phyloP scores from a whole-genome alignment of 2,329 filamentous ascomycete species.

The Penicillium psychrosexuale region DNA sequence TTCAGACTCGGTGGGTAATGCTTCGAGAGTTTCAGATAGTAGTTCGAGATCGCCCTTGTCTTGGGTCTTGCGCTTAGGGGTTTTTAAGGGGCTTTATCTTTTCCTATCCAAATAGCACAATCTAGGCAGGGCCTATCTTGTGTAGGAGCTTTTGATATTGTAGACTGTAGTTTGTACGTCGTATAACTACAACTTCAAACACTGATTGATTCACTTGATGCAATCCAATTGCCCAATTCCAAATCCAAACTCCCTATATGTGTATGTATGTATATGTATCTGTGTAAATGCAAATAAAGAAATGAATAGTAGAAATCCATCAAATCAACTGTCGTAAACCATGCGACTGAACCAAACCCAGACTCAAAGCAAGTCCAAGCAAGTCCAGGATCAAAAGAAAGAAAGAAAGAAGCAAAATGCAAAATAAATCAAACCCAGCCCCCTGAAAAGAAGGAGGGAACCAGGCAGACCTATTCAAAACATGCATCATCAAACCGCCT shows the following conservation, averaged over 20 bases:
- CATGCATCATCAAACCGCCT: conserved; percentile 22
- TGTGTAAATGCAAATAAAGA: conserved; percentile 8
- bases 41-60: conserved; percentile 2
- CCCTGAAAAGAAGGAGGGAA: background rate
- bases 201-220: background rate
- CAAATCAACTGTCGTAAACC: conserved; percentile 4
- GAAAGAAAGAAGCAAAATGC: background rate
- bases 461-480: background rate
- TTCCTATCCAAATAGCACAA: conserved; percentile 24
- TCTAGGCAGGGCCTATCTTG: conserved; percentile 23
- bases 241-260: conserved; percentile 9
- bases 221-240: conserved; percentile 1
- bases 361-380: background rate
- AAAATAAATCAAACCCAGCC: background rate
- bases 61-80: background rate
- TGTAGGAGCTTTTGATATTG: background rate
- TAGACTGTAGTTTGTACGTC: background rate
- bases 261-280: conserved; percentile 8
- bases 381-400: background rate
- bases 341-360: conserved; percentile 1
- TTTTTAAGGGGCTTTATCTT: conserved; percentile 9
- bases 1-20: background rate
- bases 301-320: background rate
- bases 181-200: background rate
- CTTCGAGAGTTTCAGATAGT: background rate